Evolutionary conservation across 768 basidiomycete species (phyloP).

Genomic region (Leccinum variicolor): DNA sequence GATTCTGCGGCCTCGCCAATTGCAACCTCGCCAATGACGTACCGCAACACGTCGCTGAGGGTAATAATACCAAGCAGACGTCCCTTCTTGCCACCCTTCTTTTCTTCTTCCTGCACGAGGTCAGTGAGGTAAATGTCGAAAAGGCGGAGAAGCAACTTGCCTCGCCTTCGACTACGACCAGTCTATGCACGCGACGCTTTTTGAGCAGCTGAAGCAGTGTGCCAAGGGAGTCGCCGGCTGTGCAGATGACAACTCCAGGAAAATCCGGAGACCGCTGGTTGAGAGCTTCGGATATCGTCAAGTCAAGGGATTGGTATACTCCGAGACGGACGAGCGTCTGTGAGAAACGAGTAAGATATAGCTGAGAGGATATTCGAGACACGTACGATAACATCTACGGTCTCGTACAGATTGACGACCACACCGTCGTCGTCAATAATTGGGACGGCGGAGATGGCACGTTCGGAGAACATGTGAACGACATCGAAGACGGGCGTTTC

Average conservation of each 20-base stretch:
- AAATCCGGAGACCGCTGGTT: constrained; percentile 92
- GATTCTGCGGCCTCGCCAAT: constrained; percentile 45
- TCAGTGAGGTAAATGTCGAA: background rate
- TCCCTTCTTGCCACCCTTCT: constrained; percentile 76
- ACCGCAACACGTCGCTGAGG: constrained; percentile 82
- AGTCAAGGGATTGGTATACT: constrained; percentile 92
- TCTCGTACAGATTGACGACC: constrained; percentile 96
- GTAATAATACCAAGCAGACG: constrained; percentile 84
- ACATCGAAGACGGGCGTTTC: constrained; percentile 95
- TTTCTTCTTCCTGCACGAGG: constrained; percentile 69
- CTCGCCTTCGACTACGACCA: constrained; percentile 94
- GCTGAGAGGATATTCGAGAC: background rate
- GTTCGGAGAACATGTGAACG: constrained; percentile 97
- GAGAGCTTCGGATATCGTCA: constrained; percentile 90
- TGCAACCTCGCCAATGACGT: constrained; percentile 67
- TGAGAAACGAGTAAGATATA: constrained; percentile 2
- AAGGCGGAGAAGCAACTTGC: constrained; percentile 35
- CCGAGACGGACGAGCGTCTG: constrained; percentile 94
- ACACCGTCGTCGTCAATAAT: constrained; percentile 91
- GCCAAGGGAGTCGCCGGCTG: constrained; percentile 85
- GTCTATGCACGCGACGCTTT: constrained; percentile 88
- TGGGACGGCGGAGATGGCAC: constrained; percentile 94
- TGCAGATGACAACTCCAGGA: constrained; percentile 95
- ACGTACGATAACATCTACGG: constrained; percentile 93
- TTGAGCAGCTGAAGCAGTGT: constrained; percentile 90